Conservation (phyloP, 768 basidiomycete species). For the Hericium coralloides region DNA sequence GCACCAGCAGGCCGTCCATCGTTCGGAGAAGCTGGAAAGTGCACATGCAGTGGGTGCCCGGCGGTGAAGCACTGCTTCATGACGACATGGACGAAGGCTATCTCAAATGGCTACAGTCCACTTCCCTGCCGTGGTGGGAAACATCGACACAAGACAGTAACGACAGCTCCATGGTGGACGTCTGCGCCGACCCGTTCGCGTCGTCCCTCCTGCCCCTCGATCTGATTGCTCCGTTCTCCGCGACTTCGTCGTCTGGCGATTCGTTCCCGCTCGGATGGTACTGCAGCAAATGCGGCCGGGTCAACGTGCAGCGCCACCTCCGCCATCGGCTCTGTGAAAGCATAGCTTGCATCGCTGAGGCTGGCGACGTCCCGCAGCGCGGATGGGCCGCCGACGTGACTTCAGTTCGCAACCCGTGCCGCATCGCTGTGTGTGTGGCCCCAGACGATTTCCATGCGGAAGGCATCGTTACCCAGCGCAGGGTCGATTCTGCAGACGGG, state of each 20-base stretch:
- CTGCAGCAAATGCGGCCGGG: constrained; percentile 9
- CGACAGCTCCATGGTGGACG: neutral
- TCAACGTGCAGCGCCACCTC: constrained; percentile 12
- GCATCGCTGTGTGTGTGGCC: neutral
- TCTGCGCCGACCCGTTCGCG: neutral
- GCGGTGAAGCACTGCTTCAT: constrained; percentile 9
- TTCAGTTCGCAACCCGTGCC: constrained; percentile 1
- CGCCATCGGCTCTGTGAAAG: constrained; percentile 9
- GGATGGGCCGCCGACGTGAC: constrained; percentile 8
- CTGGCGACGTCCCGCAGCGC: neutral
- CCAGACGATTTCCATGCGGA: neutral
- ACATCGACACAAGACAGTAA: neutral
- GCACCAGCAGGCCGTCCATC: neutral
- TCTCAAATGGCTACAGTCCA: neutral
- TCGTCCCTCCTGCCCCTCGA: constrained; percentile 6
- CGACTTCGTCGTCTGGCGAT: constrained; percentile 2
- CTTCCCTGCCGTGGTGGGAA: constrained; percentile 13
- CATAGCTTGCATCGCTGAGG: neutral
- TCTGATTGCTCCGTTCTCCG: constrained; percentile 13
- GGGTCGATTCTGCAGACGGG: neutral
- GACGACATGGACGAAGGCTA: constrained; percentile 2
- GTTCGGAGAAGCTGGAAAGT: constrained; percentile 6
- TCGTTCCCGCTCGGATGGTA: constrained; percentile 9
- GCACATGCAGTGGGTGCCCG: constrained; percentile 9
- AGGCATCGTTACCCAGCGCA: neutral